Evolutionary conservation across 2,329 filamentous ascomycete species (phyloP), one percentile per base, ranked within the genome.

Genomic region (Dothideomycetidae sp.): DNA sequence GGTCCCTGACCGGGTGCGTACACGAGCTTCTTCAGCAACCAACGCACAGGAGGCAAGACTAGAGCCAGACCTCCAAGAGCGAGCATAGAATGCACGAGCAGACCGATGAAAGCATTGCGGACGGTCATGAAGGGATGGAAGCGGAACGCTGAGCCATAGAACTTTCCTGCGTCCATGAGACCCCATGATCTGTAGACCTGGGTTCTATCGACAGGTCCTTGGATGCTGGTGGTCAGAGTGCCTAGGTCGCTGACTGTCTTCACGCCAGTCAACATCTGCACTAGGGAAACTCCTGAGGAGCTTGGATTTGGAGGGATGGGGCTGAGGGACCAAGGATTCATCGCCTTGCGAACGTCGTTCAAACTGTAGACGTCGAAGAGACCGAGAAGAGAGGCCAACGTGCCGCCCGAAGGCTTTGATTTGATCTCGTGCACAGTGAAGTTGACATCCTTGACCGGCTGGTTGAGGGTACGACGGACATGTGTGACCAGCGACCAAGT

Each of bases 351-450:
- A 3, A 76, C 46, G 19, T 72, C 58, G n/a, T 50, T 52, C 5
- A 67, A 53, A 46, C 52, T 47, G 56, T 67, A 62, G 46, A 60
- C 46, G 42, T 64, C 64, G 44, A 73, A 62, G 9, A 71, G 52
- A 23, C 61, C 68, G 10, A 94, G 55, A 4, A 76, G 61, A 0
- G 83, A 85, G 26, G 71, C 66, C 5, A 86, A 58, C 4, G 63
- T 75, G 23, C 73, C 73, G 17, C 73, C 73, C 37, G 68, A 73
- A 3, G 64, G 55, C 4, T 60, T 60, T 4, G 62, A 60, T 52
- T 71, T 73, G 37, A 72, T 44, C 15, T 69, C 65, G 47, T 73
- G 65, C 14, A 74, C 59, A 3, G 62, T 64, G 45, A 66, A 57
- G 29, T 69, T 59, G 30, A 74, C 58, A 36, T 71, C 63, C 35